These are phyloP conservation scores for Linum tenue DNA, from an alignment of 345 rosid genomes.

Conservation along the genomic window DNA sequence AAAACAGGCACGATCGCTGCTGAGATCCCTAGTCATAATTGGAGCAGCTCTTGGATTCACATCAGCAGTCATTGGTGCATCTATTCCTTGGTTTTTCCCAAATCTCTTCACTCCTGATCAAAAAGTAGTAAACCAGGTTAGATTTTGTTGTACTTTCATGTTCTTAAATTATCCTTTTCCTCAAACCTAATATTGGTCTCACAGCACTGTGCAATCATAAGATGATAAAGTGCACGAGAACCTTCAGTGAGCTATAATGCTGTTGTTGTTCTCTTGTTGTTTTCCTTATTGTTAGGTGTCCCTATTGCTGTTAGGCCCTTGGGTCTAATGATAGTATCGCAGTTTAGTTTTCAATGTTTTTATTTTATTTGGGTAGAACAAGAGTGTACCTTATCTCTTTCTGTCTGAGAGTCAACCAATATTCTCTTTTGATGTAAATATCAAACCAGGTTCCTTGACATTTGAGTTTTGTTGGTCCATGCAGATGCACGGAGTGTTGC, in stretches of 20 bases:
- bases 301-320: too few species aligned
- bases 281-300: too few species aligned
- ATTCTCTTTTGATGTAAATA: neutral
- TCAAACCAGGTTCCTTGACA: neutral
- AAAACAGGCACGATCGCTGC: constrained; percentile 60
- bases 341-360: too few species aligned
- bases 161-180: neutral
- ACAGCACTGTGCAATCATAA: too few species aligned
- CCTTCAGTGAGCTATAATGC: too few species aligned
- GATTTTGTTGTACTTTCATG: neutral
- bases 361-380: too few species aligned
- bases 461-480: constrained; percentile 1
- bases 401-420: neutral
- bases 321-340: too few species aligned
- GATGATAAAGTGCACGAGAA: too few species aligned
- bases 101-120: constrained; percentile 10
- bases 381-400: neutral
- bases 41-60: constrained; percentile 1
- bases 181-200: neutral
- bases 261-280: too few species aligned
- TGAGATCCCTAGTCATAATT: neutral
- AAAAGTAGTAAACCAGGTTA: neutral
- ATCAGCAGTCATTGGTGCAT: neutral
- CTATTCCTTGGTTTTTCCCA: constrained; percentile 12
- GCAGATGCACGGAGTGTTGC: constrained; percentile 44